Evolutionary conservation across 2,329 filamentous ascomycete genomes (phyloP), one percentile per base, ranked within the genome.

Genomic region (Nigrospora osmanthi): DNA sequence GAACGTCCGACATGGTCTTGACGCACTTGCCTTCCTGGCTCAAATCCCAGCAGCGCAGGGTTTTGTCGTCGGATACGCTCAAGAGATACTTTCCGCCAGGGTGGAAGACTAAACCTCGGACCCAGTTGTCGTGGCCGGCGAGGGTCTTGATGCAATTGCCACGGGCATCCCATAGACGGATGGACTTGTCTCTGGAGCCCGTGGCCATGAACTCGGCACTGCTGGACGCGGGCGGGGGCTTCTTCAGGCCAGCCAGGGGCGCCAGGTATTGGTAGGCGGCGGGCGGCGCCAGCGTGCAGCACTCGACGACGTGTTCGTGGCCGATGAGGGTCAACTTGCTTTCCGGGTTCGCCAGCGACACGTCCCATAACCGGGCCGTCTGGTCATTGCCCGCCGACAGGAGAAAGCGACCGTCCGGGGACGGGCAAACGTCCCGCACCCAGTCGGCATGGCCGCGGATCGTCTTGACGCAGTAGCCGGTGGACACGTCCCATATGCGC

Each of bases 81-180:
- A 97, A 68, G 1, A 97, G 75, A 58, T 93, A 96, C 65, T 91
- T 94, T 37, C 91, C 91, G 10, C 88, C 87, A 0, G 91, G 91
- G 57, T 96, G 91, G 63, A 95, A 97, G 11, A 89, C 81, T 6
- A 96, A 66, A 1, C 78, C 85, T 31, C 89, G 81, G 10, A 97
- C 81, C 91, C 91, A 97, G 61, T 96, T 96, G 62, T 96, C 90
- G 61, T 96, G 91, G 2, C 91, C 91, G 1, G 81, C 69, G 2
- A 97, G 72, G 0, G 86, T 93, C 62, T 89, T 91, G 60, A 96
- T 81, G 51, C 88, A 80, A 11, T 84, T 89, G 31, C 91, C 91
- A 44, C 89, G 79, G 11, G 83, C 78, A 61, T 95, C 88, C 89
- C 90, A 96, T 7, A 97, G 68, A 56, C 83, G 84, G 59, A 97